Percentiles rank a stretch among this genome's conserved stretches.
Evolutionary conservation across 768 basidiomycete genomes (phyloP).

Genomic region (Austroboletus eburneus): DNA sequence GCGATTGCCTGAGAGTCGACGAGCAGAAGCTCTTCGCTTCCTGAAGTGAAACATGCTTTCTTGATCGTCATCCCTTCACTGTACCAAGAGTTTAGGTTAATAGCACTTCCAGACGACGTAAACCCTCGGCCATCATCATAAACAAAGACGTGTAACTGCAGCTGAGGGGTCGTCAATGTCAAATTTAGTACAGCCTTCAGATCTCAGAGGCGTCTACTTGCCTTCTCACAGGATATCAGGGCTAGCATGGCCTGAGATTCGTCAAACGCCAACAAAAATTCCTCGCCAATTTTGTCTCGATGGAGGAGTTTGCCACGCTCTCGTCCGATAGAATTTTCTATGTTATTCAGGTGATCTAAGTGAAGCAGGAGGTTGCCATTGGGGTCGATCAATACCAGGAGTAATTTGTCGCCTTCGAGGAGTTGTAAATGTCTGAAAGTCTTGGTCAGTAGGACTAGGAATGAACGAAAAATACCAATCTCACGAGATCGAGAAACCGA

Average conservation of each 20-base stretch:
- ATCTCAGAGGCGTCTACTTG: constrained; percentile 8
- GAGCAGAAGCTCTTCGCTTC: constrained; percentile 51
- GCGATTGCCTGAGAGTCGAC: constrained; percentile 42
- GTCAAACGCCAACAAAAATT: constrained; percentile 46
- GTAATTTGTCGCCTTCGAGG: constrained; percentile 35
- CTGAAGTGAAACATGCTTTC: constrained; percentile 42
- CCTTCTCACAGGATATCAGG: constrained; percentile 42
- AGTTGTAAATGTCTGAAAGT: constrained; percentile 36
- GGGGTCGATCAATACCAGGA: constrained; percentile 38
- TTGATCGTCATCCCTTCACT: constrained; percentile 31
- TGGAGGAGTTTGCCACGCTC: constrained; percentile 34
- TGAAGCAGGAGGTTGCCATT: constrained; percentile 33
- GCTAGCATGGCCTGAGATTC: constrained; percentile 48
- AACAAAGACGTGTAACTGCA: constrained; percentile 42
- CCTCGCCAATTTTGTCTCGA: constrained; percentile 44
- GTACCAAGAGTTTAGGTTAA: constrained; percentile 48
- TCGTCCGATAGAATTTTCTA: constrained; percentile 34
- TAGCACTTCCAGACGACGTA: constrained; percentile 38
- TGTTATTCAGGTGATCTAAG: constrained; percentile 31
- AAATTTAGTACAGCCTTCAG: background rate
- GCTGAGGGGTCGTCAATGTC: constrained; percentile 19
- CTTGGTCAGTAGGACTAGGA: background rate
- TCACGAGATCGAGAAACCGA: constrained; percentile 24
- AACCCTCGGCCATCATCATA: constrained; percentile 47
- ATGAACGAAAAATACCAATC: background rate